Conservation (phyloP, 164 flowering plant genomes). For the Stephania cephalantha region DNA sequence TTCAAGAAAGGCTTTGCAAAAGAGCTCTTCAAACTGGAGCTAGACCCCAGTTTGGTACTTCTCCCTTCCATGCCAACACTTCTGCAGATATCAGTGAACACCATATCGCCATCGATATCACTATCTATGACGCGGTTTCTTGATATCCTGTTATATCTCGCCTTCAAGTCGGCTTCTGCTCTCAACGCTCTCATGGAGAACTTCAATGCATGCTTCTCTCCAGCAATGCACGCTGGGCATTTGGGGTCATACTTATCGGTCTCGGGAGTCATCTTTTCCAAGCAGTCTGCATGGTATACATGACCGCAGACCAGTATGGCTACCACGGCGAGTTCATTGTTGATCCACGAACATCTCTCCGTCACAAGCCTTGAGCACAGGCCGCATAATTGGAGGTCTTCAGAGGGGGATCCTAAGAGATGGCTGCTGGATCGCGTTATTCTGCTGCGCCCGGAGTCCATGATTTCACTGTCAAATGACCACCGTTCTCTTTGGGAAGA, state of each 20-base stretch:
- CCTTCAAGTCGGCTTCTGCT: conserved; percentile 51
- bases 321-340: conserved; percentile 51
- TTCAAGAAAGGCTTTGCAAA: conserved; percentile 59
- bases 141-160: conserved; percentile 38
- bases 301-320: conserved; percentile 89
- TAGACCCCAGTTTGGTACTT: conserved; percentile 42
- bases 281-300: conserved; percentile 80
- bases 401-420: conserved; percentile 45
- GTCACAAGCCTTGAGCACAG: conserved; percentile 61
- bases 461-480: conserved; percentile 81
- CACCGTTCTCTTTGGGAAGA: conserved; percentile 72
- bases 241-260: conserved; percentile 60
- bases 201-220: conserved; percentile 52
- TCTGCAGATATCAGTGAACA: conserved; percentile 27
- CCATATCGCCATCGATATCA: conserved; percentile 31
- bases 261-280: conserved; percentile 67
- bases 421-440: conserved; percentile 50
- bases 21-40: conserved; percentile 51
- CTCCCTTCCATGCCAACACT: conserved; percentile 29
- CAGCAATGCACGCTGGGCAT: conserved; percentile 69
- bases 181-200: conserved; percentile 44
- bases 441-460: conserved; percentile 39
- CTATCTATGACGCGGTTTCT: conserved; percentile 57
- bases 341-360: conserved; percentile 51
- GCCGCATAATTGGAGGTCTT: conserved; percentile 60